A percentile compares a stretch with the other conserved stretches of the same genome.
phyloP scores from a whole-genome alignment of 2,329 filamentous ascomycete species.

The Aspergillus piperis region DNA sequence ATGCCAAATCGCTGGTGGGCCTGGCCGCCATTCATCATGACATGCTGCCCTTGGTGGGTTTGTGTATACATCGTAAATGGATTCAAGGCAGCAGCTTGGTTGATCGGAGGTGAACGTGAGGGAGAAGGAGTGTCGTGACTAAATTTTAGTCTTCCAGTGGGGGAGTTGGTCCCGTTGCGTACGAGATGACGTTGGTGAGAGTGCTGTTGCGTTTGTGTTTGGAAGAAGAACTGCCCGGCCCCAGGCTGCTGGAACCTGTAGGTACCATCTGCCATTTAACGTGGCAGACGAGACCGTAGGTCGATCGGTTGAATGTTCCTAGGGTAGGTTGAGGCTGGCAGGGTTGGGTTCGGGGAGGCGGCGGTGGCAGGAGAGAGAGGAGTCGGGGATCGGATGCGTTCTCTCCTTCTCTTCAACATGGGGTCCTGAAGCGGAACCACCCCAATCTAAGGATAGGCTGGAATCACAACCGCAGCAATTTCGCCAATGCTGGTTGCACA shows the following conservation, averaged over 20 bases:
- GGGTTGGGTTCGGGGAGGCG: slow-evolving; percentile 25
- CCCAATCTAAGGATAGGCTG: slow-evolving; percentile 23
- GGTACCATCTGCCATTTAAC: slow-evolving; percentile 59
- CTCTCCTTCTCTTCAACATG: slow-evolving; percentile 54
- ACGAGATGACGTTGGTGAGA: slow-evolving; percentile 47
- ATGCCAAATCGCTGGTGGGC: slow-evolving; percentile 52
- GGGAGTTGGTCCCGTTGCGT: slow-evolving; percentile 50
- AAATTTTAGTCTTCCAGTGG: slow-evolving; percentile 48
- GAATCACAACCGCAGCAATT: slow-evolving; percentile 21
- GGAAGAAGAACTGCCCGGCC: slow-evolving; percentile 53
- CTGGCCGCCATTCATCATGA: slow-evolving; percentile 54
- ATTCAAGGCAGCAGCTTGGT: slow-evolving; percentile 45
- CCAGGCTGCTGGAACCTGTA: slow-evolving; percentile 57
- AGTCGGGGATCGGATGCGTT: slow-evolving; percentile 43
- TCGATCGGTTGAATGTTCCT: slow-evolving; percentile 34
- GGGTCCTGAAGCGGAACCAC: slow-evolving; percentile 41
- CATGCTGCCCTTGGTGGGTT: slow-evolving; percentile 50
- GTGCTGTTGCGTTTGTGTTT: slow-evolving; percentile 46
- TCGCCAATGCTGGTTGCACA: slow-evolving; percentile 17
- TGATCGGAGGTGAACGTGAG: slow-evolving; percentile 49
- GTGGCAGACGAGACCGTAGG: slow-evolving; percentile 49
- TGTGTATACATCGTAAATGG: slow-evolving; percentile 52
- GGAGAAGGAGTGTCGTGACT: slow-evolving; percentile 51
- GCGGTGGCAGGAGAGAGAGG: slow-evolving; percentile 31
- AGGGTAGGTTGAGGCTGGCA: slow-evolving; percentile 26